Evolutionary conservation across 495 filamentous ascomycete species (phyloP).

Genomic region (Talaromyces thailandensis): DNA sequence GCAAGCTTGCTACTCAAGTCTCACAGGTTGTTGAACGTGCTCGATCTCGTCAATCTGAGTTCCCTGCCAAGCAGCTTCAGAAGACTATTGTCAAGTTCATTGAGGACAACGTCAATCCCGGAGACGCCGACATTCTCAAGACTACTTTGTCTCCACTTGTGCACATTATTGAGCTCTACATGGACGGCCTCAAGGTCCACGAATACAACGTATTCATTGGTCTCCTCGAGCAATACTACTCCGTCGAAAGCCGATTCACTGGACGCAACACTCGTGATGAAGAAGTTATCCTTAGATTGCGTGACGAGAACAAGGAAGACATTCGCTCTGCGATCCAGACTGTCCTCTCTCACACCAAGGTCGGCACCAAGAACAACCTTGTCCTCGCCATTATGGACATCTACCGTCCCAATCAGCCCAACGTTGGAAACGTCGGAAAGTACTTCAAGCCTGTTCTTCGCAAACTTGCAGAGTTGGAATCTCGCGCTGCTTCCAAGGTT

Average conservation of each 20-base stretch:
- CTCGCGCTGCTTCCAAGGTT: conserved; percentile 84
- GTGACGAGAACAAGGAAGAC: conserved; percentile 94
- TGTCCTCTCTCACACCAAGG: conserved; percentile 87
- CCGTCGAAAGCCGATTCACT: conserved; percentile 80
- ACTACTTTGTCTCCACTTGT: conserved; percentile 67
- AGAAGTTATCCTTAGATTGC: conserved; percentile 85
- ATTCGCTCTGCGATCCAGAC: conserved; percentile 71
- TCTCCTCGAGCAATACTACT: conserved; percentile 70
- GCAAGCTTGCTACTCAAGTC: conserved; percentile 76
- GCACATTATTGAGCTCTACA: conserved; percentile 73
- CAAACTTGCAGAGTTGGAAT: conserved; percentile 86
- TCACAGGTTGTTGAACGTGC: conserved; percentile 79
- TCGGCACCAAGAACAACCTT: conserved; percentile 89
- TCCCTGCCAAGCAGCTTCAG: conserved; percentile 79
- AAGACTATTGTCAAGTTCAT: conserved; percentile 83
- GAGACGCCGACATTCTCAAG: conserved; percentile 63
- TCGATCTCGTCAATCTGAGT: conserved; percentile 67
- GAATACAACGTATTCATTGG: conserved; percentile 77
- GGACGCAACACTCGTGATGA: conserved; percentile 79
- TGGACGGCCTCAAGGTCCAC: conserved; percentile 82
- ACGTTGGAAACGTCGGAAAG: conserved; percentile 77
- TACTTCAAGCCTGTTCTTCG: conserved; percentile 76
- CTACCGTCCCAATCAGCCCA: conserved; percentile 90
- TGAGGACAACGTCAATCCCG: conserved; percentile 68
- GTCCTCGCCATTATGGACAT: conserved; percentile 85